Base-by-base conservation (phyloP, 225 moss, liverwort and hornwort species). In the Pleurozium schreberi region DNA sequence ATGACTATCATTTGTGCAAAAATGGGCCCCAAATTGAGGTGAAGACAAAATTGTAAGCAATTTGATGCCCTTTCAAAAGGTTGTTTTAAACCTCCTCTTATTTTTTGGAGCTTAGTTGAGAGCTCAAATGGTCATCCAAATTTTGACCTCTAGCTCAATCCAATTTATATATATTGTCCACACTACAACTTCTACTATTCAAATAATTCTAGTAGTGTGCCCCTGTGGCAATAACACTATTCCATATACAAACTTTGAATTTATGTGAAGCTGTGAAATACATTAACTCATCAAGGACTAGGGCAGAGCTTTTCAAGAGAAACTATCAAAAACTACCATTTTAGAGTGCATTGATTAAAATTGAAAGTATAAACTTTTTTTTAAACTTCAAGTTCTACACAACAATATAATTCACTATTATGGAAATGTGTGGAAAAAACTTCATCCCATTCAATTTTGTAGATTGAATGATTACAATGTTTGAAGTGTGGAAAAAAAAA, bases 261-360 rank as follows among this genome's bases (percentile, higher is more conserved):
- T 11, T 33, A 49, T 75, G 1, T 49, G 20, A 50, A 34, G 2
- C 8, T 34, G 8, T 34, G 3, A 50, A 21, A 50, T 0, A 14
- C 8, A 75, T 13, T 34, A 50, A 20, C 0, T 0, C 2, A 12
- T 20, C 1, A 49, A 20, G 0, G 8, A 33, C 0, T 2, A 0
- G 4, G 1, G n/a, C n/a, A 0, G 12, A 12, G 20, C 7, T 49
- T 19, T 49, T 21, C 0, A 75, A 12, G 3, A 13, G 5, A 50
- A 50, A 21, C 1, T 13, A 2, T 21, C 12, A 21, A 75, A 50
- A 10, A 20, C 0, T 50, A 0, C 5, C 49, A 49, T 49, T 19
- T 33, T 33, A 49, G 12, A 49, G 5, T 1, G 2, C 20, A 49
- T 49, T 45, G 12, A 33, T 8, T 33, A 49, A 49, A 75, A 33